Evolutionary conservation across 176 grass and related monocot species (phyloP).

Genomic region (Carex kokanica): DNA sequence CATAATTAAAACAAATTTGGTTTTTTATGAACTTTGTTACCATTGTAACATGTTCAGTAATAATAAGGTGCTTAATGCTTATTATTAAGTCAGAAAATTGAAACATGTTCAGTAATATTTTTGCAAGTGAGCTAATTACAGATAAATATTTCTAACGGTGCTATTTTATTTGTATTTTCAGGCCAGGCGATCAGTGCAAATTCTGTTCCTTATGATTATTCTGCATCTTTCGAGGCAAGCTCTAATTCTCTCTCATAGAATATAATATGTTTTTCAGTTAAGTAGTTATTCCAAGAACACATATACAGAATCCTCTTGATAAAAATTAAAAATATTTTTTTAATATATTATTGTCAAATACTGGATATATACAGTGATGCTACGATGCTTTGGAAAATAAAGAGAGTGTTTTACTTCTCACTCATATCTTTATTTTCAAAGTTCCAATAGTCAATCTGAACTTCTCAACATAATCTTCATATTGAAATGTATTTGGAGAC

Average conservation of each 20-base stretch:
- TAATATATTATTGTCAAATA: no score
- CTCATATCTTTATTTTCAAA: no score
- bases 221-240: constrained; percentile 57
- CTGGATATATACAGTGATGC: no score
- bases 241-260: not conserved
- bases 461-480: no score
- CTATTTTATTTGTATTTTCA: constrained; percentile 24
- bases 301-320: not conserved
- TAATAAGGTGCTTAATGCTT: not conserved
- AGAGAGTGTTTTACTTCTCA: no score
- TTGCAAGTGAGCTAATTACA: not conserved
- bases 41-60: not conserved
- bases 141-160: not conserved
- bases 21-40: not conserved
- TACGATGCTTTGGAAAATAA: no score
- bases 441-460: no score
- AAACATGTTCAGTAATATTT: not conserved
- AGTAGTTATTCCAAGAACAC: no score
- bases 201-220: constrained; percentile 65
- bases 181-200: constrained; percentile 28
- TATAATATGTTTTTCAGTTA: no score
- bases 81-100: not conserved
- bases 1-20: not conserved
- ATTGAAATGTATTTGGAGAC: no score
- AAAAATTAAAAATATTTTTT: not conserved